These are phyloP conservation scores for Candida freyschussii DNA, from an alignment of 1,139 yeast genomes.

Conservation along the genomic window DNA sequence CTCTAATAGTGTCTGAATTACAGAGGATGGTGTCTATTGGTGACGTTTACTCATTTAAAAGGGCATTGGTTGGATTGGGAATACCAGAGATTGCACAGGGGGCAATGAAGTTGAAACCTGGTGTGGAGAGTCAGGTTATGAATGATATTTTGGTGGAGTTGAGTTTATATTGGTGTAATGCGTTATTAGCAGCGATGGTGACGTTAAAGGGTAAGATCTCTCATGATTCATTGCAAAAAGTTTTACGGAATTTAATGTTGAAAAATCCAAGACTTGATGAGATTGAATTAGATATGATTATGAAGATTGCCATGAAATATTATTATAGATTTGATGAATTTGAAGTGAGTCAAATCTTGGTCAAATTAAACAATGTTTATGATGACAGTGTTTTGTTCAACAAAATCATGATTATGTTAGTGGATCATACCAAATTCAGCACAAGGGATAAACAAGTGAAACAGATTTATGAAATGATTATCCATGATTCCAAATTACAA, in stretches of 20 bases:
- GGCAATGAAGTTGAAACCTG: conserved; percentile 4
- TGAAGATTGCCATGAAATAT: conserved; percentile 11
- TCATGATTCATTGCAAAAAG: conserved; percentile 1
- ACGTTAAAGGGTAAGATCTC: conserved; percentile 4
- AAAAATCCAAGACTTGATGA: conserved; percentile 22
- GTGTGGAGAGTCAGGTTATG: conserved; percentile 4
- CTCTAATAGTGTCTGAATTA: conserved; percentile 8
- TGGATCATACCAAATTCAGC: conserved; percentile 4
- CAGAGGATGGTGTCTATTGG: conserved; percentile 5
- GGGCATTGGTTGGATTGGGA: conserved; percentile 3
- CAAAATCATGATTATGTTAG: conserved; percentile 4
- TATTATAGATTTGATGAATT: conserved; percentile 12
- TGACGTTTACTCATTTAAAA: conserved; percentile 3
- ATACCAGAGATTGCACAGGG: conserved; percentile 1
- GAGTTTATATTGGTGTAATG: conserved; percentile 12
- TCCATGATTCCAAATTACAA: conserved; percentile 20
- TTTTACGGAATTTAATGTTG: conserved; percentile 11
- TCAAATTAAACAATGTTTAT: conserved; percentile 5
- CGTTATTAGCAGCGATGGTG: conserved; percentile 8
- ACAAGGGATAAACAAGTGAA: conserved; percentile 6
- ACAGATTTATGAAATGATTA: conserved; percentile 23
- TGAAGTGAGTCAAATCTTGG: conserved; percentile 10
- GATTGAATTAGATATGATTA: conserved; percentile 13
- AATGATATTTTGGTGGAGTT: conserved; percentile 5
- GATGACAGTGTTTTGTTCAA: conserved; percentile 4